A percentile compares a stretch with the other conserved stretches of the same genome.
Conservation (phyloP, 78 protist species). For the Monocercomonoides exilis region DNA sequence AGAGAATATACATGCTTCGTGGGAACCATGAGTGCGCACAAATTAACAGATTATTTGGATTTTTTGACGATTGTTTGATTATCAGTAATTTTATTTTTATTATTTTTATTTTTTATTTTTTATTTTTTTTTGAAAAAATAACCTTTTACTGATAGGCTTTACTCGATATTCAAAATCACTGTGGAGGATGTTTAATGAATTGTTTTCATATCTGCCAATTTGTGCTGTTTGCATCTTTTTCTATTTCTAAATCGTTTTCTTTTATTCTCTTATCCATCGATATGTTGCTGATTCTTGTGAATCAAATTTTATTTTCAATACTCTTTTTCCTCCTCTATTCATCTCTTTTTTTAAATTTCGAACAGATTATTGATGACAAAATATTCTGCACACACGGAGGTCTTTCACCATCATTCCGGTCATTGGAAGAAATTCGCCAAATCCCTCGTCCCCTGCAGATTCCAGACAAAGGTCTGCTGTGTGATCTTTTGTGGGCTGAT, state of each 20-base stretch:
- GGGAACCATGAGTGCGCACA: constrained; percentile 45
- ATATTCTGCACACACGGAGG: constrained; percentile 32
- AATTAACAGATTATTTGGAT: constrained; percentile 13
- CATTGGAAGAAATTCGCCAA: background rate
- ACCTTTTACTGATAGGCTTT: background rate
- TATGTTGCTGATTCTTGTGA: too few relatives aligned
- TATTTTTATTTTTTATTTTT: too few relatives aligned
- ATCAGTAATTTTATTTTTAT: too few relatives aligned
- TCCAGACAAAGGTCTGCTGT: background rate
- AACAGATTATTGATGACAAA: constrained; percentile 12
- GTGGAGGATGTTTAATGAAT: background rate
- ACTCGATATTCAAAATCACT: background rate
- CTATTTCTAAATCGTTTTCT: too few relatives aligned
- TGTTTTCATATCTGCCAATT: background rate
- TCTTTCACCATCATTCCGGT: background rate
- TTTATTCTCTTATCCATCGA: too few relatives aligned
- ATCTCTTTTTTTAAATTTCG: too few relatives aligned
- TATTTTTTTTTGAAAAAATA: too few relatives aligned
- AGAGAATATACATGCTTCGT: constrained; percentile 4
- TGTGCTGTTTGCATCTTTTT: too few relatives aligned
- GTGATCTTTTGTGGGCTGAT: background rate
- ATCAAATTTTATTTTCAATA: too few relatives aligned
- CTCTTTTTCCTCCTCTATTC: too few relatives aligned
- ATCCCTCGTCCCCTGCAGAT: background rate
- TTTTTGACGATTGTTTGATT: too few relatives aligned